phyloP scores from a whole-genome alignment of 768 basidiomycete genomes.

The Epithele typhae region DNA sequence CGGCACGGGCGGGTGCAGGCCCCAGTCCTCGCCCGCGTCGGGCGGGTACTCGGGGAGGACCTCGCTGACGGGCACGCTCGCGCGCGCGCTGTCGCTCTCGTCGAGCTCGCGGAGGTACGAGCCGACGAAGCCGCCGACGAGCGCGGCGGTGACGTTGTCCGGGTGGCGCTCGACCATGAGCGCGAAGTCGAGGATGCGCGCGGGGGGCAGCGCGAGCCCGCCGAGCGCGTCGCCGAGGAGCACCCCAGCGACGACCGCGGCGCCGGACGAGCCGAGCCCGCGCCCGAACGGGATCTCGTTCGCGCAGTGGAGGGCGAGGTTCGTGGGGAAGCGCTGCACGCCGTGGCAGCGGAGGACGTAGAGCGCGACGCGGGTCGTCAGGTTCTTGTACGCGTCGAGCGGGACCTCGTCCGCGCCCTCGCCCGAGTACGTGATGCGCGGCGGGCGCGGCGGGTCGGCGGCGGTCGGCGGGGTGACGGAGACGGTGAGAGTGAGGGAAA shows the following conservation, averaged over 20 bases:
- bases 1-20: conserved; percentile 79
- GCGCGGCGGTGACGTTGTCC: conserved; percentile 97
- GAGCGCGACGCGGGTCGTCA: conserved; percentile 94
- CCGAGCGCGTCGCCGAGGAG: conserved; percentile 86
- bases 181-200: conserved; percentile 88
- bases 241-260: conserved; percentile 97
- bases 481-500: conserved; percentile 75
- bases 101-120: conserved; percentile 92
- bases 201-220: conserved; percentile 57
- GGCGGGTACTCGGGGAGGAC: conserved; percentile 94
- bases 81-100: conserved; percentile 71
- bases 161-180: conserved; percentile 99
- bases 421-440: conserved; percentile 74
- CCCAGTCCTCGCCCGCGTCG: conserved; percentile 92
- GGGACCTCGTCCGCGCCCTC: conserved; percentile 91
- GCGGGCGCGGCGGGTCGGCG: conserved; percentile 39
- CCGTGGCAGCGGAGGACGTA: conserved; percentile 93
- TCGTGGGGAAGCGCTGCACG: conserved; percentile 70
- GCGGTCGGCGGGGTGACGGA: conserved; percentile 33
- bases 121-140: conserved; percentile 96
- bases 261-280: conserved; percentile 95
- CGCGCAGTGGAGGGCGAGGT: conserved; percentile 68
- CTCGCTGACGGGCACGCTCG: conserved; percentile 90
- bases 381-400: conserved; percentile 92
- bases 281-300: conserved; percentile 98